Conservation (phyloP, 1,284 basidiomycete species). For the Cryptococcus deneoformans region DNA sequence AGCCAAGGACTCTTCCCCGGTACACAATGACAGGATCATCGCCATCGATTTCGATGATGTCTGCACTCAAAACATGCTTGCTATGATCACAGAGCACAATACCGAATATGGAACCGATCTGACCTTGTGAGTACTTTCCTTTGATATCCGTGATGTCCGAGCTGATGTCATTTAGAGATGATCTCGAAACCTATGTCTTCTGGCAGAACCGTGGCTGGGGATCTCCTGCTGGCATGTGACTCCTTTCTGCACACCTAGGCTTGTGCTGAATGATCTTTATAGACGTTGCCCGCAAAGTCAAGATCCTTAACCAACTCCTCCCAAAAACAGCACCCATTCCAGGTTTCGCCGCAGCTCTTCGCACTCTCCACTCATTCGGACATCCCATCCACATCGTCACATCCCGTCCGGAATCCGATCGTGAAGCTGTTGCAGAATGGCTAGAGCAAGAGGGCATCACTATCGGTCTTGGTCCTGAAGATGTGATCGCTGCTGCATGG, state of each 20-base stretch:
- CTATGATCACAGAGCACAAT: conserved; percentile 25
- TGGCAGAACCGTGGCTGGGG: conserved; percentile 38
- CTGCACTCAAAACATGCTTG: conserved; percentile 25
- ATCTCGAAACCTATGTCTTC: conserved; percentile 28
- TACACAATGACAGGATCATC: conserved; percentile 27
- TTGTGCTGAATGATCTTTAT: not conserved
- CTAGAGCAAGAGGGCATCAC: conserved; percentile 23
- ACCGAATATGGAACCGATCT: conserved; percentile 23
- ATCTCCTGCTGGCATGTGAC: conserved; percentile 25
- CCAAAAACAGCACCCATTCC: conserved; percentile 23
- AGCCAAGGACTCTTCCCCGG: not conserved
- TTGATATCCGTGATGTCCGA: not conserved
- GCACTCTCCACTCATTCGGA: conserved; percentile 25
- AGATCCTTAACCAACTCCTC: conserved; percentile 19
- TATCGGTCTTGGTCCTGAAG: conserved; percentile 21
- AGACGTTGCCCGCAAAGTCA: conserved; percentile 27
- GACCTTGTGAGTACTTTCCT: conserved; percentile 19
- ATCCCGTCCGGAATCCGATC: conserved; percentile 18
- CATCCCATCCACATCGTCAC: conserved; percentile 42
- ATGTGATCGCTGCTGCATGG: conserved; percentile 25
- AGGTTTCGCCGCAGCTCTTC: conserved; percentile 22
- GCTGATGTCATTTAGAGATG: conserved; percentile 15
- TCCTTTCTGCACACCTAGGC: not conserved
- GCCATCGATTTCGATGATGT: conserved; percentile 42
- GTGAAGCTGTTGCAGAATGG: conserved; percentile 20